These are phyloP conservation scores for Candida railenensis DNA, from an alignment of 805 yeast genomes.

Conservation along the genomic window DNA sequence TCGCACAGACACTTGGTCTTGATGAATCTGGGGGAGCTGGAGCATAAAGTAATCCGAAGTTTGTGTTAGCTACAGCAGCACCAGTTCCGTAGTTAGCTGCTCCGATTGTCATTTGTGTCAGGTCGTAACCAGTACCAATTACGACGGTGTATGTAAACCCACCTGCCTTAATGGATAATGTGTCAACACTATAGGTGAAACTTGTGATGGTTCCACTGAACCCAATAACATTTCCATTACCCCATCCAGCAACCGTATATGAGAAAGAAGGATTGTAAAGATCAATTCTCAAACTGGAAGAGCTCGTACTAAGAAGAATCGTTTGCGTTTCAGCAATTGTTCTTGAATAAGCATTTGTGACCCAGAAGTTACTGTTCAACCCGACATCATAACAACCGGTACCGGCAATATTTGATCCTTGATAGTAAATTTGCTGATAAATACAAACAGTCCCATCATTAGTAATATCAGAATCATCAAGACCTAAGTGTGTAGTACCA, in stretches of 20 bases:
- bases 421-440: constrained; percentile 11
- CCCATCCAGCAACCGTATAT: constrained; percentile 24
- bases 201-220: constrained; percentile 15
- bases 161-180: not conserved
- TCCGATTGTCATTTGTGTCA: not conserved
- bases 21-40: not conserved
- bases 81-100: not conserved
- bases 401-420: constrained; percentile 14
- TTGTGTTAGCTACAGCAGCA: not conserved
- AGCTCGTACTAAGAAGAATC: constrained; percentile 10
- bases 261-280: not conserved
- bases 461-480: constrained; percentile 8
- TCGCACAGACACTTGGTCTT: not conserved
- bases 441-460: constrained; percentile 16
- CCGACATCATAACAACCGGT: constrained; percentile 19
- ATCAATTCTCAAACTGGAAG: constrained; percentile 1
- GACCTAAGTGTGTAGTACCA: not conserved
- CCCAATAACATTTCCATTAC: constrained; percentile 26
- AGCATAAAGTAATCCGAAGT: not conserved
- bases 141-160: not conserved
- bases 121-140: not conserved
- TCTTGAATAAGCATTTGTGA: constrained; percentile 11
- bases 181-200: not conserved
- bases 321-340: constrained; percentile 14
- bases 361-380: constrained; percentile 11